Evolutionary conservation across 1,139 yeast species (phyloP), one percentile per base, ranked within the genome.

Genomic region (Suhomyces yuchorum): DNA sequence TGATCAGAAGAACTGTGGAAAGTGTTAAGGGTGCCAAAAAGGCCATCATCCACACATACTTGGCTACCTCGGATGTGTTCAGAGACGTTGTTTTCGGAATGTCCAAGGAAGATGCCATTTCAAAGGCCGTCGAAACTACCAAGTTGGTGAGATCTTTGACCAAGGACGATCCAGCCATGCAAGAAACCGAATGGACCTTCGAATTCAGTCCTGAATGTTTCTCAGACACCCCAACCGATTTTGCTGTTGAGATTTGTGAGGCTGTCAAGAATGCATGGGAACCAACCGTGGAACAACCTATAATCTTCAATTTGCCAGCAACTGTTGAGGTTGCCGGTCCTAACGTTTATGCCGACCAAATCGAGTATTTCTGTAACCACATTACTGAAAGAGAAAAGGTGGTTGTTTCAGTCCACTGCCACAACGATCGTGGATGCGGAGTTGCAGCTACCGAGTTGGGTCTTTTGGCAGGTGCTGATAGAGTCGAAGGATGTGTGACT

Each of bases 391-490:
- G 80, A 54, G 79, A 75, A 54, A 74, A 71, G 55, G 66, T 75
- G 22, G 69, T 76, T 51, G 71, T 75, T 47, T 73, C 79, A 18
- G 71, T 75, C 36, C 80, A 75, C 56, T 75, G 78, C 43, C 80
- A 75, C 56, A 75, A 75, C 52, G 80, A 75, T 53, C 67, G 80
- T 56, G 80, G 80, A 0, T 75, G 80, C 57, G 78, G 77, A 33
- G 78, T 75, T 33, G 80, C 80, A 24, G 80, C 80, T 22, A 70
- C 78, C 15, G 80, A 75, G 56, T 67, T 75, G 52, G 80, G 79
- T 24, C 63, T 71, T 45, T 61, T 75, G 59, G 80, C 80, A 12
- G 80, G 80, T 47, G 80, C 80, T 40, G 80, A 75, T 59, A 66
- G 80, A 60, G 77, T 75, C 23, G 80, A 75, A 56, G 80, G 80